Conservation (phyloP, 371 early-diverging fungal genomes). For the Mucor lusitanicus region DNA sequence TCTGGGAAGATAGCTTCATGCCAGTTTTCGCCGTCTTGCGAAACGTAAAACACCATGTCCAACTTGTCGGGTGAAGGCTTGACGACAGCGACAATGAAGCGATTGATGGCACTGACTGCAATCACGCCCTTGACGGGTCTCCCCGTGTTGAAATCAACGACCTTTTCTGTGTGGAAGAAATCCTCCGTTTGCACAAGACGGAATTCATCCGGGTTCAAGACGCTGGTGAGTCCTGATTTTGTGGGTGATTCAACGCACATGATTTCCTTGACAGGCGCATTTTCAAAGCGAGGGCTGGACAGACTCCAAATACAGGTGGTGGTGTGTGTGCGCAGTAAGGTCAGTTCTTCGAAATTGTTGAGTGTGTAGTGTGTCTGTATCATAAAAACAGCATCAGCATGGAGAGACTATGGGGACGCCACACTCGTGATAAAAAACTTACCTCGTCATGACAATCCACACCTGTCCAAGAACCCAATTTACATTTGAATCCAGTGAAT, state of each 20-base stretch:
- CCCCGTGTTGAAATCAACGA: slow-evolving; percentile 52
- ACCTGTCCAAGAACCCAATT: slow-evolving; percentile 46
- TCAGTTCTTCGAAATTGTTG: slow-evolving; percentile 62
- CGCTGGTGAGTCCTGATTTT: slow-evolving; percentile 37
- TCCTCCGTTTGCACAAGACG: slow-evolving; percentile 64
- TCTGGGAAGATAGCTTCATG: slow-evolving; percentile 63
- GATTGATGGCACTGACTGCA: slow-evolving; percentile 65
- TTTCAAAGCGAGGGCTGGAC: slow-evolving; percentile 53
- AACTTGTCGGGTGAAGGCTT: slow-evolving; percentile 44
- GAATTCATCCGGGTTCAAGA: slow-evolving; percentile 44
- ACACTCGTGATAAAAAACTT: background rate
- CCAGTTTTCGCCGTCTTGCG: slow-evolving; percentile 67
- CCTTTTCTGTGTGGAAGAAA: slow-evolving; percentile 60
- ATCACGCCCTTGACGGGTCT: slow-evolving; percentile 55
- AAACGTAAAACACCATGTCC: slow-evolving; percentile 60
- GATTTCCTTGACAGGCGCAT: slow-evolving; percentile 57
- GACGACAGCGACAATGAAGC: slow-evolving; percentile 71
- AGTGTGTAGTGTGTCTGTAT: slow-evolving; percentile 65
- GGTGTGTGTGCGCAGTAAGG: slow-evolving; percentile 54
- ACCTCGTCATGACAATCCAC: slow-evolving; percentile 58
- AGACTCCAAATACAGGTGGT: slow-evolving; percentile 72
- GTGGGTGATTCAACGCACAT: slow-evolving; percentile 67
- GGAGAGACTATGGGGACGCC: background rate
- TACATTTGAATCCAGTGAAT: slow-evolving; percentile 55
- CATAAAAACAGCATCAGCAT: too few species aligned